A percentile compares a stretch with the other conserved stretches of the same genome.
phyloP scores from a whole-genome alignment of 2,329 filamentous ascomycete species.

The Anthostomella pinea region DNA sequence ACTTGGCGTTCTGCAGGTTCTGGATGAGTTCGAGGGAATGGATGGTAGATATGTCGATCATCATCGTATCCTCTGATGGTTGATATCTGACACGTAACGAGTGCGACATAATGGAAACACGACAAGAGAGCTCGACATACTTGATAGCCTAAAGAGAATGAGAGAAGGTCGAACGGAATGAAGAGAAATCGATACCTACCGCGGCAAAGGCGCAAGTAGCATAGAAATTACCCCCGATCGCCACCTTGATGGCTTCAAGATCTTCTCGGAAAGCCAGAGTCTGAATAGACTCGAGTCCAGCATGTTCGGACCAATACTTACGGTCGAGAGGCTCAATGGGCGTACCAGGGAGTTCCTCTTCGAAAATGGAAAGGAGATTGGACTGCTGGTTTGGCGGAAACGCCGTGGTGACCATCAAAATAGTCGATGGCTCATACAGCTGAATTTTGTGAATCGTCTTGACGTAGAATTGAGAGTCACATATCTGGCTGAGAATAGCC shows the following conservation, averaged over 20 bases:
- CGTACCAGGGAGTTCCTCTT: constrained; percentile 66
- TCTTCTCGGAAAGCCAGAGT: constrained; percentile 78
- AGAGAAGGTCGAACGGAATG: constrained; percentile 12
- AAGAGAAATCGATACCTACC: constrained; percentile 46
- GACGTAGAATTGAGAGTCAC: constrained; percentile 88
- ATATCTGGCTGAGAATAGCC: constrained; percentile 83
- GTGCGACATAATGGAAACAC: constrained; percentile 68
- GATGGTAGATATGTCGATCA: constrained; percentile 89
- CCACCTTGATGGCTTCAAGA: constrained; percentile 74
- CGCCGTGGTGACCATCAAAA: constrained; percentile 74
- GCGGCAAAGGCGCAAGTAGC: constrained; percentile 82
- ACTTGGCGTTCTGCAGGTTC: constrained; percentile 74
- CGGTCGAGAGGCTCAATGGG: constrained; percentile 66
- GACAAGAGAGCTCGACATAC: constrained; percentile 71
- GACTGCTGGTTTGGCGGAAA: constrained; percentile 64
- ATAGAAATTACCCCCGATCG: constrained; percentile 80
- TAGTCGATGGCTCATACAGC: constrained; percentile 74
- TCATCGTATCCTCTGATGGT: constrained; percentile 88
- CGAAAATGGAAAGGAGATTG: constrained; percentile 70
- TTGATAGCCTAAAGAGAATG: constrained; percentile 62
- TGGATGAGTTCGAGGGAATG: constrained; percentile 86
- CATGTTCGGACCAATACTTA: constrained; percentile 77
- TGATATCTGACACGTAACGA: constrained; percentile 85
- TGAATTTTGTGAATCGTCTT: constrained; percentile 83
- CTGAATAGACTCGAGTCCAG: constrained; percentile 74